phyloP scores from a whole-genome alignment of 2,329 filamentous ascomycete species.

The Mollisia scopiformis region DNA sequence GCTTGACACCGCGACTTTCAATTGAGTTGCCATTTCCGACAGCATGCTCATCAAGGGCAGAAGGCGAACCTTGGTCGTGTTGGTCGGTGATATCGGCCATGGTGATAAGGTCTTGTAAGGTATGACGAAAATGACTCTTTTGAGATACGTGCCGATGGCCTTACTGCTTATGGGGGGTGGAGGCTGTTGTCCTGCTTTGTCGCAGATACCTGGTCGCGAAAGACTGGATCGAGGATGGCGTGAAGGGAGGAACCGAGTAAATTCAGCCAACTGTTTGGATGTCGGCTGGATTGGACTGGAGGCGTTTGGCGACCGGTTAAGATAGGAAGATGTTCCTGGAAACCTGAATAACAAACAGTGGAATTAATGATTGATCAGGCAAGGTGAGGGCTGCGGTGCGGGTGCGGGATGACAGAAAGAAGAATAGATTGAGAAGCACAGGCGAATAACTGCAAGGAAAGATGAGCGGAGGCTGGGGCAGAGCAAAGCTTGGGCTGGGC shows the following conservation, averaged over 20 bases:
- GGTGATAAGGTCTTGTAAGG: slow-evolving; percentile 34
- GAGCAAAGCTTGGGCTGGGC: slow-evolving; percentile 5
- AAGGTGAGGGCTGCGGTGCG: slow-evolving; percentile 32
- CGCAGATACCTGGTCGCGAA: slow-evolving; percentile 38
- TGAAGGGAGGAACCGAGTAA: slow-evolving; percentile 31
- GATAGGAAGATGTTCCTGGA: slow-evolving; percentile 21
- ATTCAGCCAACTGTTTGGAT: slow-evolving; percentile 18
- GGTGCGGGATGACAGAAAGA: slow-evolving; percentile 36
- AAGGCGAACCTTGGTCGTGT: slow-evolving; percentile 75
- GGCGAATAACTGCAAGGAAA: slow-evolving; percentile 24
- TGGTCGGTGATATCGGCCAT: slow-evolving; percentile 84
- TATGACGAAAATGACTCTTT: slow-evolving; percentile 40
- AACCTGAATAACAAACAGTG: slow-evolving; percentile 32
- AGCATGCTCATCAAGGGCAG: slow-evolving; percentile 74
- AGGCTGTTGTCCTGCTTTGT: slow-evolving; percentile 38
- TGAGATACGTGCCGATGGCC: slow-evolving; percentile 38
- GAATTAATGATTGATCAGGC: slow-evolving; percentile 38
- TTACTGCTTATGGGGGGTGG: slow-evolving; percentile 40
- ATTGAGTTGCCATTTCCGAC: slow-evolving; percentile 71
- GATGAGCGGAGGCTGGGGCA: slow-evolving; percentile 25
- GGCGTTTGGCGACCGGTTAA: slow-evolving; percentile 23
- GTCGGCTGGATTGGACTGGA: slow-evolving; percentile 14
- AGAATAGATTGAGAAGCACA: slow-evolving; percentile 35
- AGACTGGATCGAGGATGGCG: slow-evolving; percentile 38
- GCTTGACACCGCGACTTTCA: slow-evolving; percentile 86